Evolutionary conservation across 768 basidiomycete genomes (phyloP).

Genomic region (Pisolithus sp.): DNA sequence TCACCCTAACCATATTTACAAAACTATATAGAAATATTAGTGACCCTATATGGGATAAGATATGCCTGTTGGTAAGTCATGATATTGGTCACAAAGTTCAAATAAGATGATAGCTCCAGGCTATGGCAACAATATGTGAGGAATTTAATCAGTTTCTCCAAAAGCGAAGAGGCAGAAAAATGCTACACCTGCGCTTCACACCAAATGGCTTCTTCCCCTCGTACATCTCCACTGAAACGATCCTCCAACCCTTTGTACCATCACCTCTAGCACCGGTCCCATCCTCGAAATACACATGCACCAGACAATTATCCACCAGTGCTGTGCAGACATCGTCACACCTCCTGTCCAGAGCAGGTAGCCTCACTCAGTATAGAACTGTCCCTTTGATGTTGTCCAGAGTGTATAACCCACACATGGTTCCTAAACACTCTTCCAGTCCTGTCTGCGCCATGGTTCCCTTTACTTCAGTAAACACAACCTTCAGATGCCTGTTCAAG

Average conservation of each 20-base stretch:
- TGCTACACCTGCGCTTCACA: conserved; percentile 60
- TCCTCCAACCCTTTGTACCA: conserved; percentile 54
- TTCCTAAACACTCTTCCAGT: too few species aligned
- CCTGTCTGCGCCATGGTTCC: neutral
- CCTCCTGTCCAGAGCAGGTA: conserved; percentile 38
- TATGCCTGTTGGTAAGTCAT: conserved; percentile 64
- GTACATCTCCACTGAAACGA: conserved; percentile 85
- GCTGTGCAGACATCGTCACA: conserved; percentile 62
- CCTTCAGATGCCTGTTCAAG: conserved; percentile 74
- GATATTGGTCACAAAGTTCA: conserved; percentile 46
- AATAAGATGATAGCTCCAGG: conserved; percentile 49
- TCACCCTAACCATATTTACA: too few species aligned
- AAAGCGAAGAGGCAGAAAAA: neutral
- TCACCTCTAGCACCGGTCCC: conserved; percentile 32
- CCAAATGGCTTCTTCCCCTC: conserved; percentile 66
- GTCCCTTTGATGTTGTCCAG: conserved; percentile 78
- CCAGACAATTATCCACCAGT: conserved; percentile 88
- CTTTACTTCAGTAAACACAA: conserved; percentile 49
- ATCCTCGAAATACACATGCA: conserved; percentile 78
- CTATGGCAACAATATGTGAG: conserved; percentile 24
- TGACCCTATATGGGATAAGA: conserved; percentile 61
- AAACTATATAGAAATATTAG: too few species aligned
- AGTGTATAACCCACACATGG: conserved; percentile 59
- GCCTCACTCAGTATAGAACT: conserved; percentile 56
- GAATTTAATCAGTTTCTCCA: neutral